These are phyloP conservation scores for Musa itinerans DNA, from an alignment of 176 grass and related monocot species.

Conservation along the genomic window DNA sequence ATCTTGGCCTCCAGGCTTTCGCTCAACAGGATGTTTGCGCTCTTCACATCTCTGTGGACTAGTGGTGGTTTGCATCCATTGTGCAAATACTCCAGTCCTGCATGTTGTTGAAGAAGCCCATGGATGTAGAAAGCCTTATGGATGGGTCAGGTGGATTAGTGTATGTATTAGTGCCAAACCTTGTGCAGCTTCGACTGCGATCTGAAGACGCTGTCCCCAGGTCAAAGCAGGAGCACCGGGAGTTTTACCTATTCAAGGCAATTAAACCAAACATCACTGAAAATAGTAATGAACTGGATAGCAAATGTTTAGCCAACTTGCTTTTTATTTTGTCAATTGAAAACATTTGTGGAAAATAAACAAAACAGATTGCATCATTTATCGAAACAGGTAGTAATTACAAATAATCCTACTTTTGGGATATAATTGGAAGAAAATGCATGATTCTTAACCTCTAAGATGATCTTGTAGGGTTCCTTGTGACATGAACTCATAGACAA, in stretches of 20 bases:
- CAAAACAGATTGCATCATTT: no score
- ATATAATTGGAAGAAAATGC: neutral
- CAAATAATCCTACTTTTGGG: neutral
- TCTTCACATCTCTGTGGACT: constrained; percentile 13
- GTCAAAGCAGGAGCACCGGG: neutral
- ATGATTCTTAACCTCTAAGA: constrained; percentile 10
- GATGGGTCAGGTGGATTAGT: neutral
- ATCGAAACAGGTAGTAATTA: neutral
- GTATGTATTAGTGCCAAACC: neutral
- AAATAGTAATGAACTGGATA: neutral
- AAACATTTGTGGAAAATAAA: neutral
- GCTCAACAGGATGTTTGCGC: constrained; percentile 1
- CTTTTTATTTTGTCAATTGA: neutral
- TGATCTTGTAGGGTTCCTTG: neutral
- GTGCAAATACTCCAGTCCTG: constrained; percentile 16
- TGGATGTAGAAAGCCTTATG: neutral
- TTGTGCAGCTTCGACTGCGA: constrained; percentile 9
- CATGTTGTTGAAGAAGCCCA: no score
- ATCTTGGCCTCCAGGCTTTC: constrained; percentile 6
- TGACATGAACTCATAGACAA: constrained; percentile 10
- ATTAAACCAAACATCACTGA: neutral
- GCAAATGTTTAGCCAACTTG: neutral
- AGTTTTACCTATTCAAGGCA: neutral
- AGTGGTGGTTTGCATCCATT: constrained; percentile 1
- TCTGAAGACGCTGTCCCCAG: neutral